Evolutionary conservation across 2,329 filamentous ascomycete genomes (phyloP), one percentile per base, ranked within the genome.

Genomic region (Fusarium sp.): DNA sequence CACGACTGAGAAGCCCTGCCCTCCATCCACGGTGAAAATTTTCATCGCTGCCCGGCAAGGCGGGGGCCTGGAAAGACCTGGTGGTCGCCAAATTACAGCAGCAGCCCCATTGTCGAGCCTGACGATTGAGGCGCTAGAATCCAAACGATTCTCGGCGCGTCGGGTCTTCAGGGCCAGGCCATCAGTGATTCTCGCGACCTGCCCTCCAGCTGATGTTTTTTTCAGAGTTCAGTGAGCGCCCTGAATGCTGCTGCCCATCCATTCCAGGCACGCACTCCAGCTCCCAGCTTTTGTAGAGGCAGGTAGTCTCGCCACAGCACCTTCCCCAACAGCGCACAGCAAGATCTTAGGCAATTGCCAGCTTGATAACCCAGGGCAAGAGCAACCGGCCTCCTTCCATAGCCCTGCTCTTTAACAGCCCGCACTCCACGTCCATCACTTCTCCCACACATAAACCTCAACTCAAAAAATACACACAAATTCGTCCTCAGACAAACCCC

Each of bases 21-120:
- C 38, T 43, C 11, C 20, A 1, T 43, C 38, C 38, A 60, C 25
- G 37, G 60, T 50, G 33, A 75, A 64, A 74, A 75, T 57, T 67
- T 70, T 72, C 63, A 72, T 59, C 63, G 56, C 59, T 59, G 20
- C 50, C 32, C 25, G 38, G 30, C 20, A 38, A 25, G 70, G 72
- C 63, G 72, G 72, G 69, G 72, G 69, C 69, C 67, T 74, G 32
- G 43, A 65, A 47, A 32, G 62, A 56, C n/a, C 58, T 54, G 32
- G 33, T 30, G 33, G 38, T 7, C 54, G 25, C 59, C 56, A 52
- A 52, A 54, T 60, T 73, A 64, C 69, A 74, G 72, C 50, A 65
- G 35, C 43, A 66, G 64, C 54, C 43, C 32, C 52, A 54, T 35
- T 35, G 22, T 32, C 47, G 10, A 25, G 52, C 35, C 52, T 58